Base-by-base conservation (phyloP, 2,329 filamentous ascomycete species). In the Aspergillus ochraceus region DNA sequence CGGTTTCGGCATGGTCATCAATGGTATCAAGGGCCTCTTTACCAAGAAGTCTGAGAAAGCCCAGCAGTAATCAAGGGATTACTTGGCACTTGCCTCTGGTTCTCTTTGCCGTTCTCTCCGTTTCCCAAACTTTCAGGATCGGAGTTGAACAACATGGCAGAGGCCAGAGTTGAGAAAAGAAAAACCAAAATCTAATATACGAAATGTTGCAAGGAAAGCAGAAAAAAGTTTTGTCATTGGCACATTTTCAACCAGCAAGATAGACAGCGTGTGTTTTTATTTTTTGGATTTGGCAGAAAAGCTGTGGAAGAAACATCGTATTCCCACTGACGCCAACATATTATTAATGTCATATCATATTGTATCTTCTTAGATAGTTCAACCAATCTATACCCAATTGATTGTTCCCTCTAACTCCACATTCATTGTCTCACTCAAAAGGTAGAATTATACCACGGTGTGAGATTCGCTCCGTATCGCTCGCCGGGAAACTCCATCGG, bases 401-500 rank as follows among this genome's bases (percentile, higher is more conserved):
- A 20, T 29, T 49, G 19, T 47, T 46, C 36, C 26, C 26, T 36
- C 32, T 22, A 30, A 29, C 20, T 30, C 49, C 19, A 59, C 8
- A 14, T 29, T 46, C 12, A 50, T 42, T n/a, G 19, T 22, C 5
- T 24, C 22, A 29, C 45, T 66, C 64, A 52, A 63, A 54, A 64
- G 63, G 67, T 42, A 42, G 55, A 55, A 24, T 47, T 47, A 19
- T 22, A 68, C 69, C 70, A 74, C 30, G 71, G 71, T 52, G 58
- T 64, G 20, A 62, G 47, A n/a, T 55, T 53, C 1, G 49, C 45
- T 12, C 56, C 60, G 55, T 69, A 74, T 22, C 54, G 50, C 3
- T 54, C 55, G 19, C 64, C 73, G 19, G 80, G 79, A 29, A 79
- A 57, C 30, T 67, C 67, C 75, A 82, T 79, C 3, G 80, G 80